A percentile compares a stretch with the other conserved stretches of the same genome.
These are phyloP conservation scores for Spathaspora girioi DNA, from an alignment of 805 yeast genomes.

Conservation along the genomic window DNA sequence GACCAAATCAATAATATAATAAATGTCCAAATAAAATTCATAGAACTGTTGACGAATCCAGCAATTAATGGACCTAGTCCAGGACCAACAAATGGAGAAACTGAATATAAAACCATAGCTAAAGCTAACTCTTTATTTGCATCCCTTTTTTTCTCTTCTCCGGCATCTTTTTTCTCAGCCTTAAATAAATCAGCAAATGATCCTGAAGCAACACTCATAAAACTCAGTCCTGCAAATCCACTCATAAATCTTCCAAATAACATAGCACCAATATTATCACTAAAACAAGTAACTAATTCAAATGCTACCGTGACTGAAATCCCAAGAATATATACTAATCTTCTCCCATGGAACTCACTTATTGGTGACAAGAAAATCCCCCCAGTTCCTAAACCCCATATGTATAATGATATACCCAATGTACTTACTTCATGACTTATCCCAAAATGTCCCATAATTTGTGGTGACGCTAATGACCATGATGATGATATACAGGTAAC, in stretches of 20 bases:
- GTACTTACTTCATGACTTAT: conserved; percentile 22
- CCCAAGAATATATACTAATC: conserved; percentile 39
- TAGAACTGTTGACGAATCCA: conserved; percentile 20
- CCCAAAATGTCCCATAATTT: conserved; percentile 19
- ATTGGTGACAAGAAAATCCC: conserved; percentile 47
- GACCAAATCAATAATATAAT: conserved; percentile 23
- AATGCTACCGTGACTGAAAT: conserved; percentile 16
- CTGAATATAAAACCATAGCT: conserved; percentile 24
- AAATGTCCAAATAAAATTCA: conserved; percentile 24
- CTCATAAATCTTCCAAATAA: conserved; percentile 23
- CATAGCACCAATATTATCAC: conserved; percentile 21
- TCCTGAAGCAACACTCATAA: conserved; percentile 28
- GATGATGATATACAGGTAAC: conserved; percentile 26
- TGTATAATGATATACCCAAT: conserved; percentile 25
- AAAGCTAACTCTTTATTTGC: conserved; percentile 17
- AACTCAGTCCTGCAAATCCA: conserved; percentile 25
- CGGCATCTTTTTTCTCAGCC: conserved; percentile 4
- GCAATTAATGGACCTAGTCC: conserved; percentile 26
- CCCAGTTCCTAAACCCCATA: conserved; percentile 26
- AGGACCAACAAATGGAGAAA: conserved; percentile 28
- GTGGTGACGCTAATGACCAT: conserved; percentile 24
- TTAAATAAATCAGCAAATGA: conserved; percentile 25
- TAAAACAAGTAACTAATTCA: conserved; percentile 23
- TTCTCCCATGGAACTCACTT: conserved; percentile 65
- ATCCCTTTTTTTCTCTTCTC: conserved; percentile 5